Evolutionary conservation across 805 yeast genomes (phyloP).

Genomic region (Suhomyces canberraensis): DNA sequence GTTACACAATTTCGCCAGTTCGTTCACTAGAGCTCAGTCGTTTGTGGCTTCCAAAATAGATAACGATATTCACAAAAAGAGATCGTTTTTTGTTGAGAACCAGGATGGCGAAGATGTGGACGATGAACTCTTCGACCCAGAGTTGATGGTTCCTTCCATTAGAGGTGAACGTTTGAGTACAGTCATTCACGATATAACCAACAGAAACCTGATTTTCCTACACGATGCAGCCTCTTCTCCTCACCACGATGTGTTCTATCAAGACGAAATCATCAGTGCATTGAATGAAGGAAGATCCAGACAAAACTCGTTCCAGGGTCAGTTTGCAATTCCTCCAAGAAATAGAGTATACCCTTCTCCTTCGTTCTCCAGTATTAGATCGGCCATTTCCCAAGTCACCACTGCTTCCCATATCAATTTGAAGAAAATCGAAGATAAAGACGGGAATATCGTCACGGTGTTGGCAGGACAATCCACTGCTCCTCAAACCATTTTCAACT

Average conservation of each 20-base stretch:
- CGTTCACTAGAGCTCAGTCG: conserved; percentile 39
- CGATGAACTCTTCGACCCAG: conserved; percentile 49
- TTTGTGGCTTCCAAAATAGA: conserved; percentile 17
- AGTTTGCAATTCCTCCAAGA: conserved; percentile 16
- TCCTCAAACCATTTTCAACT: conserved; percentile 73
- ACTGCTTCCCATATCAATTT: conserved; percentile 51
- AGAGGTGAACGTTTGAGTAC: conserved; percentile 64
- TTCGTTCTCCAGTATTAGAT: conserved; percentile 43
- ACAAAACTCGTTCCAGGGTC: conserved; percentile 20
- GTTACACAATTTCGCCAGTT: conserved; percentile 37
- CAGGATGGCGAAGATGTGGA: conserved; percentile 11
- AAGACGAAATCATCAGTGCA: conserved; percentile 33
- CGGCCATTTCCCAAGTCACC: conserved; percentile 32
- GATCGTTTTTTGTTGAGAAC: conserved; percentile 14
- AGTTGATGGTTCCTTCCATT: conserved; percentile 49
- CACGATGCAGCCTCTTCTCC: conserved; percentile 8
- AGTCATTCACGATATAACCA: conserved; percentile 42
- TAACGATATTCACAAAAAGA: conserved; percentile 20
- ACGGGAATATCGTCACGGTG: conserved; percentile 68
- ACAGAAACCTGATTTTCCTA: conserved; percentile 20
- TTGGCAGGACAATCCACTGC: conserved; percentile 52
- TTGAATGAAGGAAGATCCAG: conserved; percentile 26
- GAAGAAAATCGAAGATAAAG: conserved; percentile 63
- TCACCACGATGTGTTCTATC: conserved; percentile 36
- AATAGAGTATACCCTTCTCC: conserved; percentile 31